Evolutionary conservation across 2,329 filamentous ascomycete species (phyloP).

Genomic region (Simplicillium aogashimaense): DNA sequence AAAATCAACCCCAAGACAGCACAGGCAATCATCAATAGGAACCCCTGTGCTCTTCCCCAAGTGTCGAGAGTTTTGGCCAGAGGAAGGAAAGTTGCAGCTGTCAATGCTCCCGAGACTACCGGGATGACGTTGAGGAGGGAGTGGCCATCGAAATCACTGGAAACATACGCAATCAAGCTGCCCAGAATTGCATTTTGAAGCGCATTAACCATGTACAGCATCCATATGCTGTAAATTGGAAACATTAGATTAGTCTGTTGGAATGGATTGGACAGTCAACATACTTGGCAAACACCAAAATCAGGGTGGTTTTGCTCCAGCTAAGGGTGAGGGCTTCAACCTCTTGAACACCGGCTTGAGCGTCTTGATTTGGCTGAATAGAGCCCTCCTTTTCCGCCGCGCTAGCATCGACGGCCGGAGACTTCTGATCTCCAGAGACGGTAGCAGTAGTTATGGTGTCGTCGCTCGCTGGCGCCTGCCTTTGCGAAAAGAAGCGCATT

Average conservation of each 20-base stretch:
- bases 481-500: too few species aligned
- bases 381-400: too few species aligned
- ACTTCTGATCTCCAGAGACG: too few species aligned
- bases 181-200: slow-evolving; percentile 31
- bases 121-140: slow-evolving; percentile 42
- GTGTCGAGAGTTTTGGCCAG: slow-evolving; percentile 53
- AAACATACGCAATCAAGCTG: slow-evolving; percentile 34
- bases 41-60: slow-evolving; percentile 52
- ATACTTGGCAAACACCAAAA: slow-evolving; percentile 10
- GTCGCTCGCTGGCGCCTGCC: too few species aligned
- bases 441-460: too few species aligned
- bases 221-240: slow-evolving; percentile 25
- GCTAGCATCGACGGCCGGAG: too few species aligned
- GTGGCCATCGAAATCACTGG: slow-evolving; percentile 40
- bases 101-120: slow-evolving; percentile 42
- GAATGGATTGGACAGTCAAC: background rate
- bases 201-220: slow-evolving; percentile 40
- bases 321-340: slow-evolving; percentile 13
- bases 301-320: slow-evolving; percentile 11
- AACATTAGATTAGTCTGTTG: background rate
- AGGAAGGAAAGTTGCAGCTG: slow-evolving; percentile 51
- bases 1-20: slow-evolving; percentile 42
- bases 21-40: slow-evolving; percentile 39
- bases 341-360: slow-evolving; percentile 13
- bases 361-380: slow-evolving; percentile 1